Evolutionary conservation across 179 eudicot genomes (phyloP).

Genomic region (Sideroxylon spinosum): DNA sequence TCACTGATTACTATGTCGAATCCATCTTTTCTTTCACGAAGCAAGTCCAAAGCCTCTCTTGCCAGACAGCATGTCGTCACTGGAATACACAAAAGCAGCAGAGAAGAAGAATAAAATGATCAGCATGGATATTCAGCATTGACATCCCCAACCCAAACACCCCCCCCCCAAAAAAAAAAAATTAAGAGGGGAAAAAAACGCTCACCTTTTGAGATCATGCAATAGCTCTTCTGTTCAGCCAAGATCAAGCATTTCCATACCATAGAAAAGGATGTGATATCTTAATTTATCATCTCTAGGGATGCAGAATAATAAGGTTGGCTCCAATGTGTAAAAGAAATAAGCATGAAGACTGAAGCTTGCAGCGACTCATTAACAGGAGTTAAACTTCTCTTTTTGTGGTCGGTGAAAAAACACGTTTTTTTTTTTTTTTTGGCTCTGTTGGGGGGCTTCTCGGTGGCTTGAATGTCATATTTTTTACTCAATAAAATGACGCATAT

Average conservation of each 20-base stretch:
- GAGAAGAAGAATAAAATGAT: background rate
- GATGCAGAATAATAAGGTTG: background rate
- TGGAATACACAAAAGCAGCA: slow-evolving; percentile 28
- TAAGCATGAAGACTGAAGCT: background rate
- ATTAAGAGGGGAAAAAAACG: background rate
- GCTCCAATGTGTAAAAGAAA: background rate
- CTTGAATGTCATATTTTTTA: too few species aligned
- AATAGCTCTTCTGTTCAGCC: background rate
- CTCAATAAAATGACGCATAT: background rate
- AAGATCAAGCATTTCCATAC: slow-evolving; percentile 4
- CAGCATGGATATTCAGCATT: background rate
- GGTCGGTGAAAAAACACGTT: background rate
- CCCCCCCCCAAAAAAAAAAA: background rate
- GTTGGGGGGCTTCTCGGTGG: too few species aligned
- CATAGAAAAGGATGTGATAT: background rate
- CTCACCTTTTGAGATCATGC: background rate
- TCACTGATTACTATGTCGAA: slow-evolving; percentile 96
- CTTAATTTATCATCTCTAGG: background rate
- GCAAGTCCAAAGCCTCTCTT: slow-evolving; percentile 71
- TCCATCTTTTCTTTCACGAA: slow-evolving; percentile 82
- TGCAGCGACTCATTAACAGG: background rate
- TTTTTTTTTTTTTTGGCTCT: too few species aligned
- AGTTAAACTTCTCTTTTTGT: background rate
- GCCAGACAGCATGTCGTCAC: slow-evolving; percentile 91
- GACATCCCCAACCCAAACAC: background rate